phyloP scores from a whole-genome alignment of 2,329 filamentous ascomycete genomes.

The Ramularia collo-cygni region DNA sequence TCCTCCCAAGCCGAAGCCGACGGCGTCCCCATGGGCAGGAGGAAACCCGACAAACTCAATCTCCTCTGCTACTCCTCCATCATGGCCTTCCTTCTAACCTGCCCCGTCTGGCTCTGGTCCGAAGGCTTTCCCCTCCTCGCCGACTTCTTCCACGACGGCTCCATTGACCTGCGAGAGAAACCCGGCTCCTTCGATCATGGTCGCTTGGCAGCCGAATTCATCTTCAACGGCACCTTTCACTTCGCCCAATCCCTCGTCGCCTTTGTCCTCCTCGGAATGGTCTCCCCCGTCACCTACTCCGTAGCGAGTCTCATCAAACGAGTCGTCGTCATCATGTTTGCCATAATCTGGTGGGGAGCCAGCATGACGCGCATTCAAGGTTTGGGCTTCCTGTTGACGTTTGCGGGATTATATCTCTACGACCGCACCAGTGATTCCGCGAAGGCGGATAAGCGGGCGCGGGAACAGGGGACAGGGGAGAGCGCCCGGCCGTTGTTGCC shows the following conservation, averaged over 20 bases:
- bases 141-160: constrained; percentile 76
- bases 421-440: constrained; percentile 85
- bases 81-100: constrained; percentile 78
- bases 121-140: constrained; percentile 73
- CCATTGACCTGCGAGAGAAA: constrained; percentile 67
- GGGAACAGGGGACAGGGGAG: constrained; percentile 49
- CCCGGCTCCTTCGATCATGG: constrained; percentile 64
- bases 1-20: constrained; percentile 78
- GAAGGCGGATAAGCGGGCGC: constrained; percentile 75
- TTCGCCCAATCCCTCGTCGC: constrained; percentile 95
- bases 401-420: constrained; percentile 88
- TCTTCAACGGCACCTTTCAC: constrained; percentile 96
- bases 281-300: constrained; percentile 94
- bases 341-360: constrained; percentile 93
- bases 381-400: constrained; percentile 79
- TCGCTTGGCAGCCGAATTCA: constrained; percentile 66
- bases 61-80: constrained; percentile 95
- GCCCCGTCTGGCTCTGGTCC: constrained; percentile 87
- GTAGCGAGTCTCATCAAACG: constrained; percentile 95
- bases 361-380: constrained; percentile 77
- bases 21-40: constrained; percentile 52
- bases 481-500: constrained; percentile 60
- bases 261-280: constrained; percentile 84
- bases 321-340: constrained; percentile 91
- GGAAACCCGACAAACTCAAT: constrained; percentile 94